Percentiles rank a stretch among this genome's conserved stretches.
Evolutionary conservation across 768 basidiomycete species (phyloP).

Genomic region (Lactifluus volemus): DNA sequence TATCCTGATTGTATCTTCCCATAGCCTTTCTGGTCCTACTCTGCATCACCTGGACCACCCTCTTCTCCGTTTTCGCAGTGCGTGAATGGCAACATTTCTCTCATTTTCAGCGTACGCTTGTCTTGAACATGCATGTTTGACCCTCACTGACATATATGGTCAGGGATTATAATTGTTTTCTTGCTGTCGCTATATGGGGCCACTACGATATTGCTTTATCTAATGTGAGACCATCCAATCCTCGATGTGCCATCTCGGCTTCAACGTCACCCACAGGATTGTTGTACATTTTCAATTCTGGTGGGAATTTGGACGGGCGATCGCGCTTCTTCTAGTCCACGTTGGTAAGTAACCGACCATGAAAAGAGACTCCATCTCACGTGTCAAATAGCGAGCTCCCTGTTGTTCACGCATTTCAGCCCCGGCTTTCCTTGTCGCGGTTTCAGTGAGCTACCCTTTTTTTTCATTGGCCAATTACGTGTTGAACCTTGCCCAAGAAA

Average conservation of each 20-base stretch:
- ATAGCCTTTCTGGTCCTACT: conserved; percentile 5
- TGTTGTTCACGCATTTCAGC: conserved; percentile 4
- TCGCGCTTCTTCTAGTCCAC: conserved; percentile 7
- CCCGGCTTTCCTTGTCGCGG: conserved; percentile 4
- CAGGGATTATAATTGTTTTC: conserved; percentile 1
- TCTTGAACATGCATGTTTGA: not conserved
- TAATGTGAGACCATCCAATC: conserved; percentile 9
- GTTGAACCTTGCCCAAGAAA: not conserved
- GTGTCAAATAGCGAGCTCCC: not conserved
- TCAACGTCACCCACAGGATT: not conserved
- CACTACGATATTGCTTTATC: conserved; percentile 14
- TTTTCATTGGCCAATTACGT: not conserved
- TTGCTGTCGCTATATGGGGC: conserved; percentile 2
- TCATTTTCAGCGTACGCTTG: conserved; percentile 4
- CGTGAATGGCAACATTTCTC: conserved; percentile 3
- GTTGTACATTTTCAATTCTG: conserved; percentile 8
- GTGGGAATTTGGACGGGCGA: conserved; percentile 12
- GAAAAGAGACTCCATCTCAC: not conserved
- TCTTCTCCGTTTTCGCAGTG: conserved; percentile 4
- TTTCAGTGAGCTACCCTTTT: conserved; percentile 1
- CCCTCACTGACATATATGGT: not conserved
- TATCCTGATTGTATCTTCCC: not conserved
- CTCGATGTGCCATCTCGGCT: not conserved
- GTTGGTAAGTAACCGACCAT: conserved; percentile 1
- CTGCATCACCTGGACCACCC: conserved; percentile 2